phyloP scores from a whole-genome alignment of 139 green algal genomes.

The Coelastrella sp. region DNA sequence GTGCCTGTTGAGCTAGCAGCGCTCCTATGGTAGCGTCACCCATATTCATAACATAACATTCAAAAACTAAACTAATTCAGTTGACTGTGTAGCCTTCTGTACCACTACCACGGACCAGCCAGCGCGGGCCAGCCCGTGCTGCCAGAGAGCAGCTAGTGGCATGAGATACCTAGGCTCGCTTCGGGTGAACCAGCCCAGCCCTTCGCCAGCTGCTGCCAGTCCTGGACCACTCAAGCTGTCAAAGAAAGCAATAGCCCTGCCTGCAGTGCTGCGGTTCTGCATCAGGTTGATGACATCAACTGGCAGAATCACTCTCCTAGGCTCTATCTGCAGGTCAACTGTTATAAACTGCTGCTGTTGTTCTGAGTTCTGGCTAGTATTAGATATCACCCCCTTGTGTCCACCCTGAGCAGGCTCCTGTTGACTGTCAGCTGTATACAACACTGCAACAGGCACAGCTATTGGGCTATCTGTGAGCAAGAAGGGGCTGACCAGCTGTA shows the following conservation, averaged over 20 bases:
- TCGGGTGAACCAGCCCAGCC: background rate
- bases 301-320: background rate
- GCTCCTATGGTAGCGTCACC: too few relatives aligned
- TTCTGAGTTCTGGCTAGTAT: too few relatives aligned
- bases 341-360: background rate
- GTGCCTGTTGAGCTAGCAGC: too few relatives aligned
- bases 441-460: conserved; percentile 1
- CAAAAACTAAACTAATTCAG: too few relatives aligned
- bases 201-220: background rate
- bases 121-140: background rate
- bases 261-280: background rate
- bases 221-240: background rate
- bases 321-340: background rate
- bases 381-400: too few relatives aligned
- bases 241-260: conserved; percentile 5
- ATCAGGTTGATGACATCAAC: background rate
- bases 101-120: conserved; percentile 17
- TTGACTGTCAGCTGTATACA: background rate
- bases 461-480: conserved; percentile 13
- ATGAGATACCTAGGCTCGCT: background rate
- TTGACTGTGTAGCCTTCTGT: too few relatives aligned
- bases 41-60: too few relatives aligned
- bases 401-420: background rate
- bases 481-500: background rate
- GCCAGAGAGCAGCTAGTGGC: background rate